Evolutionary conservation across 129 eudicot genomes (phyloP).

Genomic region (Flaveria bidentis): DNA sequence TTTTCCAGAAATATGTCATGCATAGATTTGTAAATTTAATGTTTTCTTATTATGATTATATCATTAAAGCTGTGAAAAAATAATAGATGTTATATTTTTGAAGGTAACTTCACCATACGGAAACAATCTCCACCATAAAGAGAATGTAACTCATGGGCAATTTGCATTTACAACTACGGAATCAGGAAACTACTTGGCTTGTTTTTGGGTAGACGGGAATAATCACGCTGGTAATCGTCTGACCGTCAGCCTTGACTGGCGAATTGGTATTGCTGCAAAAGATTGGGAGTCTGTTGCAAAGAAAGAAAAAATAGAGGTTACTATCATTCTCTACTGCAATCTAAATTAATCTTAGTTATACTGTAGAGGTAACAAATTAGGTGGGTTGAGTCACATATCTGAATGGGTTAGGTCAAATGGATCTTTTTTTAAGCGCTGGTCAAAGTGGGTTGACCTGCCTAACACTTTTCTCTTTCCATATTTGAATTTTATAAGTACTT

Average conservation of each 20-base stretch:
- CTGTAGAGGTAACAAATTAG: neutral
- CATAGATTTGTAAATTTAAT: neutral
- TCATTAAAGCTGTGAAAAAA: conserved; percentile 21
- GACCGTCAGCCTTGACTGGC: conserved; percentile 81
- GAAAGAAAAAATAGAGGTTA: conserved; percentile 82
- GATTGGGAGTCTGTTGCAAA: conserved; percentile 99
- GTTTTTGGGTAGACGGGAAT: conserved; percentile 66
- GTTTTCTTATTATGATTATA: neutral
- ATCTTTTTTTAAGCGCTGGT: neutral
- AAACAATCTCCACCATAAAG: conserved; percentile 70
- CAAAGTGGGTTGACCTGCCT: neutral
- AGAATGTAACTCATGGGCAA: conserved; percentile 80
- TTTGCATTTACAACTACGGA: conserved; percentile 88
- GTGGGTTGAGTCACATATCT: neutral
- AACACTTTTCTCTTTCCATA: neutral
- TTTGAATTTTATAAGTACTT: neutral
- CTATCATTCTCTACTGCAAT: conserved; percentile 5
- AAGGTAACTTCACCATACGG: conserved; percentile 93
- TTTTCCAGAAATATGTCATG: neutral
- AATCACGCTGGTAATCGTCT: conserved; percentile 42
- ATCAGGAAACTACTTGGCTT: conserved; percentile 77
- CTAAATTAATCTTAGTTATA: neutral
- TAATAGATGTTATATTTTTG: conserved; percentile 26
- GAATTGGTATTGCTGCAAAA: conserved; percentile 83
- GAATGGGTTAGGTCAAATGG: neutral